Percentiles rank a stretch among this genome's conserved stretches.
Conservation (phyloP, 2,329 filamentous ascomycete genomes). For the Penicillium palitans region DNA sequence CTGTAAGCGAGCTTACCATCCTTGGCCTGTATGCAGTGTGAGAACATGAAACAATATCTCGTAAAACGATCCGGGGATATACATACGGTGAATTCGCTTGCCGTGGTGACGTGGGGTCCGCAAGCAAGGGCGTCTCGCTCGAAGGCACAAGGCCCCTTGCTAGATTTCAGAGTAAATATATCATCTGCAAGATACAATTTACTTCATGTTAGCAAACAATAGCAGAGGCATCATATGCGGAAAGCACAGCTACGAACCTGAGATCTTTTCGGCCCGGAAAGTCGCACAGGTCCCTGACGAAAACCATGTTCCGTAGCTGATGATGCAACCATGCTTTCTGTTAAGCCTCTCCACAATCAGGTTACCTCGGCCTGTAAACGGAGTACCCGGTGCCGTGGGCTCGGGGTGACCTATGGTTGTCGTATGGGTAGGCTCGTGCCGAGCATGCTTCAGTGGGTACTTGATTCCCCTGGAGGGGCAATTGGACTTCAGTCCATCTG, state of each 20-base stretch:
- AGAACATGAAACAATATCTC: not conserved
- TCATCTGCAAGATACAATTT: slow-evolving; percentile 20
- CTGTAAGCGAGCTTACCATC: slow-evolving; percentile 36
- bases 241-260: slow-evolving; percentile 27
- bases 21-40: slow-evolving; percentile 25
- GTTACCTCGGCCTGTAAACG: slow-evolving; percentile 61
- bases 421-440: slow-evolving; percentile 40
- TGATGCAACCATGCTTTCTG: slow-evolving; percentile 60
- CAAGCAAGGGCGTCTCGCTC: slow-evolving; percentile 57
- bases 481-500: slow-evolving; percentile 59
- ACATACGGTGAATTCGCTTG: slow-evolving; percentile 37
- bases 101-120: slow-evolving; percentile 36
- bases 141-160: slow-evolving; percentile 61
- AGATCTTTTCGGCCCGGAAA: slow-evolving; percentile 38
- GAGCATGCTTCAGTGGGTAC: slow-evolving; percentile 61
- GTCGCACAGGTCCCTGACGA: slow-evolving; percentile 66
- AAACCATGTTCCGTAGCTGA: slow-evolving; percentile 68
- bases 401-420: slow-evolving; percentile 30
- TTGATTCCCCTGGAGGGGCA: slow-evolving; percentile 64
- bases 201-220: not conserved
- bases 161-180: slow-evolving; percentile 57
- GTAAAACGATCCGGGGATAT: not conserved
- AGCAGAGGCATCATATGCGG: not conserved
- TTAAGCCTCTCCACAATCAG: slow-evolving; percentile 53
- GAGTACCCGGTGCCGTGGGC: slow-evolving; percentile 35